These are phyloP conservation scores for Psilocybe cubensis DNA, from an alignment of 768 basidiomycete species.

Conservation along the genomic window DNA sequence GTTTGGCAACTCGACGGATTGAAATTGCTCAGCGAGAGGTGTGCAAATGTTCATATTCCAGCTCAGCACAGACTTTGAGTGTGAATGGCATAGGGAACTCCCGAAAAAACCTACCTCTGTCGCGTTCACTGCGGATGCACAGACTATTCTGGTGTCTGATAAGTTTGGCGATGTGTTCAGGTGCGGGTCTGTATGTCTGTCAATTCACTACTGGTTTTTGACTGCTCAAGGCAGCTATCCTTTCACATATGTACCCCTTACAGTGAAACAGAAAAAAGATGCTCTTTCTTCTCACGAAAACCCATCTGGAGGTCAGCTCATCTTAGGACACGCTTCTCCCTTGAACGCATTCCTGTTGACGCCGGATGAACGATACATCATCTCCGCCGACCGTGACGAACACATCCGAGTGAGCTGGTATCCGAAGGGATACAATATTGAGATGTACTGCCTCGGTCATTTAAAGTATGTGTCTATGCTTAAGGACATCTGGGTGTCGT, in stretches of 20 bases:
- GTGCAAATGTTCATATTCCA: conserved; percentile 10
- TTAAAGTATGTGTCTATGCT: conserved; percentile 55
- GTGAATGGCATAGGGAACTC: conserved; percentile 58
- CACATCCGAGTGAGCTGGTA: conserved; percentile 93
- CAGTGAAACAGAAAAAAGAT: conserved; percentile 31
- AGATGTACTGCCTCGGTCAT: conserved; percentile 87
- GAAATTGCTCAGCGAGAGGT: conserved; percentile 67
- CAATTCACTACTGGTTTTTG: neutral
- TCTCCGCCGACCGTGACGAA: conserved; percentile 94
- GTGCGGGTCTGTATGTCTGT: conserved; percentile 40
- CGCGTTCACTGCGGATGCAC: conserved; percentile 59
- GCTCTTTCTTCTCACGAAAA: conserved; percentile 66
- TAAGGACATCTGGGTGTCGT: neutral
- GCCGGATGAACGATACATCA: conserved; percentile 69
- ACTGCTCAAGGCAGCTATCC: conserved; percentile 53
- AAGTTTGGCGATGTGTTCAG: conserved; percentile 96
- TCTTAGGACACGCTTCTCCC: conserved; percentile 89
- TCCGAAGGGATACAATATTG: conserved; percentile 84
- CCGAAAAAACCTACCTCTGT: conserved; percentile 83
- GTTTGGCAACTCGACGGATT: conserved; percentile 60
- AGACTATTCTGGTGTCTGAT: conserved; percentile 82
- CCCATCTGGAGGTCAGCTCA: conserved; percentile 65
- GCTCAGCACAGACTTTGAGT: neutral
- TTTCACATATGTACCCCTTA: conserved; percentile 42
- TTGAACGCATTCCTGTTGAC: conserved; percentile 76